Base-by-base conservation (phyloP, 2,329 filamentous ascomycete species). In the Cercospora berteroae region DNA sequence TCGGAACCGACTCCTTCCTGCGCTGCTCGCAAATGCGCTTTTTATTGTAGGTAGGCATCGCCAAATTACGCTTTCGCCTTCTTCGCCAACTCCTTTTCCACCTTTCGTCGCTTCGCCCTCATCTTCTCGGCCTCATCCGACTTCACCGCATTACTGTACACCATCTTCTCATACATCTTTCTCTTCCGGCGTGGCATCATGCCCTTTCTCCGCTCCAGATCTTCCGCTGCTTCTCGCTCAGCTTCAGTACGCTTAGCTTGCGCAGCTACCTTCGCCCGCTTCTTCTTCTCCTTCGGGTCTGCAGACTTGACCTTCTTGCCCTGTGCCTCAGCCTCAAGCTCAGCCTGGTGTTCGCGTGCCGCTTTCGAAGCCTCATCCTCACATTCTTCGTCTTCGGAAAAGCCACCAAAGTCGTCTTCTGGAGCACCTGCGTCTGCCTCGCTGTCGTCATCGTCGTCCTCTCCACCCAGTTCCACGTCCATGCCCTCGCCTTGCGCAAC, bases 101-200 rank as follows among this genome's bases (percentile, higher is more conserved):
- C 80, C 86, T 89, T 96, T 82, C 95, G 91, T 81, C 92, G 89
- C 90, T 99, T 99, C 66, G 86, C 87, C 74, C 94, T 87, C 79
- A 99, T 82, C 82, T 90, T 91, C 83, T 94, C 90, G 58, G 94
- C 92, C 83, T 97, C 93, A 27, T 89, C 90, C 73, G 94, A 94
- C 84, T 93, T 92, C 86, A 95, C 94, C 82, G 90, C 94, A 81
- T 97, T 97, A 70, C 89, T 93, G 81, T 96, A 96, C 77, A 93
- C 86, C 92, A 99, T 99, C 84, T 97, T 95, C 84, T 98, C 95
- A 73, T 94, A 90, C 76, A 97, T 83, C 88, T 97, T 97, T 76
- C 95, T 87, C 89, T 98, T 99, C 87, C 96, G 95, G 81, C 96
- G 92, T 80, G 91, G 92, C 84, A 98, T 89, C 95, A 99, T 99